These are phyloP conservation scores for Plasmodium yoelii DNA, from an alignment of 169 alveolate species.

Conservation along the genomic window DNA sequence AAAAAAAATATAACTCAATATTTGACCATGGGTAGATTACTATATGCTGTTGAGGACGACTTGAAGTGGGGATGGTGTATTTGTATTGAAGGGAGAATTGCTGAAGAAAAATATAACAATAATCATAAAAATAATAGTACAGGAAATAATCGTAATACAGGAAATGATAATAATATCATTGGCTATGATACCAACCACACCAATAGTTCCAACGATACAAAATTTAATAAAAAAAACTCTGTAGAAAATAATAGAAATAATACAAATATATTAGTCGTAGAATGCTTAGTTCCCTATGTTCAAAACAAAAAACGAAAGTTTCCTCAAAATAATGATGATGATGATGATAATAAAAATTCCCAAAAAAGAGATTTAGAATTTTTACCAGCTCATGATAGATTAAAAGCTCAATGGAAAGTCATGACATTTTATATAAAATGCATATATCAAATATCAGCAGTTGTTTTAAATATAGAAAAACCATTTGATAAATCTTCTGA, in stretches of 20 bases:
- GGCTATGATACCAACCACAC: not conserved
- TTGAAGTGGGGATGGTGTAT: constrained; percentile 89
- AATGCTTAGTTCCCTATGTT: constrained; percentile 52
- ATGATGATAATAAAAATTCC: constrained; percentile 18
- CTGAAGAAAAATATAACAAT: constrained; percentile 1
- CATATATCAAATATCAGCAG: constrained; percentile 66
- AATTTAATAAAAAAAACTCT: not conserved
- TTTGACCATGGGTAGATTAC: constrained; percentile 90
- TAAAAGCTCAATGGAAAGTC: constrained; percentile 62
- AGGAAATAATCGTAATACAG: not conserved
- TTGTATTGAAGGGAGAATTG: constrained; percentile 79
- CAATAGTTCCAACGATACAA: not conserved
- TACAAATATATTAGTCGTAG: constrained; percentile 29
- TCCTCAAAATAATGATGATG: constrained; percentile 68
- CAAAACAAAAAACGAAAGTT: constrained; percentile 77
- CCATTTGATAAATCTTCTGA: constrained; percentile 39
- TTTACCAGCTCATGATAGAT: constrained; percentile 40
- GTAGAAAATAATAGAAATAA: too few relatives aligned
- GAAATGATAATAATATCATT: not conserved
- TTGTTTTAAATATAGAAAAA: constrained; percentile 42
- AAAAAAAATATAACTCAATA: constrained; percentile 88
- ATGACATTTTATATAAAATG: constrained; percentile 35
- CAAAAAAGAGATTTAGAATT: not conserved
- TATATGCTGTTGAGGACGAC: constrained; percentile 83
- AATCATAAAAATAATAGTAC: not conserved